Evolutionary conservation across 345 rosid genomes (phyloP).

Genomic region (Eucalyptus tenuipes): DNA sequence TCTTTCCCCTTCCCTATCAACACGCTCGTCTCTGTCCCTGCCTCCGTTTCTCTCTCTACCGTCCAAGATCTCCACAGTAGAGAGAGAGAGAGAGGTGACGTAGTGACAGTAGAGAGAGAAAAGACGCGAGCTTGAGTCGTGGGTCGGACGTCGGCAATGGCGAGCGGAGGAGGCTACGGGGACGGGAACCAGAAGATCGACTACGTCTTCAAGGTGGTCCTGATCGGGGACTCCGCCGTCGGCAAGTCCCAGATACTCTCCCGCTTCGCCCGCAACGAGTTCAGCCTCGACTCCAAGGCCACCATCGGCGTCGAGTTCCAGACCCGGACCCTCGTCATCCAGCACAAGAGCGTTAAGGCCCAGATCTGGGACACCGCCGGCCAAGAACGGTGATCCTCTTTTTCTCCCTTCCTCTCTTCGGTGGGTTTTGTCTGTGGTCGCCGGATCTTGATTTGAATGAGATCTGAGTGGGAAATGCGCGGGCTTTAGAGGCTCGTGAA

Average conservation of each 20-base stretch:
- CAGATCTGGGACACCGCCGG: constrained; percentile 99
- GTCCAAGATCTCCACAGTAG: neutral
- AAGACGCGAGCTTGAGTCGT: neutral
- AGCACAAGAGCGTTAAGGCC: constrained; percentile 77
- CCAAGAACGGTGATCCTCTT: constrained; percentile 48
- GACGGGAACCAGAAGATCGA: constrained; percentile 44
- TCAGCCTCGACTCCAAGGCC: constrained; percentile 82
- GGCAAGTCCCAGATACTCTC: constrained; percentile 86
- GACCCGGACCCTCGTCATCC: constrained; percentile 58
- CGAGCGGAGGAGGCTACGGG: constrained; percentile 46
- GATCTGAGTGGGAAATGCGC: neutral
- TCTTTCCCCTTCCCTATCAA: neutral
- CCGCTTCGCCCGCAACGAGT: constrained; percentile 77
- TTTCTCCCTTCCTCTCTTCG: neutral
- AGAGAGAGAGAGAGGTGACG: neutral
- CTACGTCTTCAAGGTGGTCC: constrained; percentile 76
- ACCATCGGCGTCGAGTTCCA: constrained; percentile 96
- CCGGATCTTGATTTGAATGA: neutral
- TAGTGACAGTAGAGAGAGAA: neutral
- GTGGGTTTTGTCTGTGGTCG: neutral
- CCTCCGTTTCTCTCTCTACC: neutral
- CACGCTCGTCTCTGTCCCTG: neutral
- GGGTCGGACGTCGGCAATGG: constrained; percentile 17
- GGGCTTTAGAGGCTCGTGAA: neutral
- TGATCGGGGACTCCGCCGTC: constrained; percentile 92